Evolutionary conservation across 2,329 filamentous ascomycete species (phyloP), one percentile per base, ranked within the genome.

Genomic region (Apiospora saccharicola): DNA sequence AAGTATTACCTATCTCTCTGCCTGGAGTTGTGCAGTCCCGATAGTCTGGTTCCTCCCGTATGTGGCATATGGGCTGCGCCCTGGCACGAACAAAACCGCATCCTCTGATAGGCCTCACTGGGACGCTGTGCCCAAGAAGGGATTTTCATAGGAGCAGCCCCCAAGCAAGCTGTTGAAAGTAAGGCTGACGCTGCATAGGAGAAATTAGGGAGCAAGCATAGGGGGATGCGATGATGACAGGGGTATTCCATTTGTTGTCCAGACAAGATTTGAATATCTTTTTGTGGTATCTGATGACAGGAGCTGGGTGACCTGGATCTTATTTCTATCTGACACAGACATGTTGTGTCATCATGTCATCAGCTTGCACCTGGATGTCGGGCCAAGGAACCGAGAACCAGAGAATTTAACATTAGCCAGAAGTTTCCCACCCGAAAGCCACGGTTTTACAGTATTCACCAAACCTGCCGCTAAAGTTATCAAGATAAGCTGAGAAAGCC

Each of bases 401-500:
- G 37, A 41, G 37, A 10, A 41, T 7, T 5, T 2, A 41, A 10
- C 8, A n/a, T n/a, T n/a, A n/a, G n/a, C 37, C 7, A 8, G 10
- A 10, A 10, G 37, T 10, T 41, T 7, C 49, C 10, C 12, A 0
- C n/a, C n/a, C 24, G 4, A n/a, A 26, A 51, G 4, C 0, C 24
- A 26, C n/a, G 4, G n/a, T 14, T 51, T 10, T 12, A 10, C 24
- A 12, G n/a, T 8, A 51, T 26, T 5, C 22, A 22, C 34, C 19
- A 34, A 19, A 10, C 4, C 26, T 4, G 26, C 26, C 37, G 34
- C 57, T 41, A 64, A 22, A n/a, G 37, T 10, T n/a, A 37, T 41
- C 57, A 37, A 24, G 57, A 64, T 41, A n/a, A 22, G 34, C 57
- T 64, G 34, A 41, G 34, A 41, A 64, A 64, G 57, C 57, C 37